These are phyloP conservation scores for Diaporthe capsici DNA, from an alignment of 2,329 filamentous ascomycete genomes.

Conservation along the genomic window DNA sequence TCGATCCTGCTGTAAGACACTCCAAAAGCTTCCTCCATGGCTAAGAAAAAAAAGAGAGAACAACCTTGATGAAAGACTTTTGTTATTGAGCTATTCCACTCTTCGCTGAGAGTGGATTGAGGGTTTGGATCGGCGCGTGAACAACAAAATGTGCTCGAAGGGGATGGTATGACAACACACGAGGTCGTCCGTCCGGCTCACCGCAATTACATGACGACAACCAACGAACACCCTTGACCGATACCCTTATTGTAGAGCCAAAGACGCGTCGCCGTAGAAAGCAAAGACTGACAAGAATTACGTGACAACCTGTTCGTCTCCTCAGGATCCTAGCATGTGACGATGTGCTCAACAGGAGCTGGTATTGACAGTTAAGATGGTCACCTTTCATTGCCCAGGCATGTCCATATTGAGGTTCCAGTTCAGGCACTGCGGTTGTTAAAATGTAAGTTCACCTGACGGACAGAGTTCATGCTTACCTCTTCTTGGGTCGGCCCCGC, in stretches of 20 bases:
- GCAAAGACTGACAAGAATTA: neutral
- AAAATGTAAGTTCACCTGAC: neutral
- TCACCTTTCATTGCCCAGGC: neutral
- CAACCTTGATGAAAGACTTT: neutral
- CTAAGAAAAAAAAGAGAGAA: neutral
- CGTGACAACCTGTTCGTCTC: neutral
- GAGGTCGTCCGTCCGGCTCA: neutral
- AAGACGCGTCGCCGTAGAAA: neutral
- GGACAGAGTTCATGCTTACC: constrained; percentile 6
- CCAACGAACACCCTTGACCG: neutral
- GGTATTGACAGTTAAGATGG: neutral
- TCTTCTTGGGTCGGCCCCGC: constrained; percentile 35
- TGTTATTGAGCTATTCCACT: neutral
- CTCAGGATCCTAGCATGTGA: neutral
- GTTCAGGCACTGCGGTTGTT: neutral
- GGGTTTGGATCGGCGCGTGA: neutral
- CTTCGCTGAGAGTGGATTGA: neutral
- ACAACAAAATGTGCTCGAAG: neutral
- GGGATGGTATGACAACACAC: neutral
- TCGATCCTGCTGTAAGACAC: neutral
- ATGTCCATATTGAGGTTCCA: neutral
- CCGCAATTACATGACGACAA: neutral
- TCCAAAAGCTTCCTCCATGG: neutral
- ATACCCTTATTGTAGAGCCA: neutral
- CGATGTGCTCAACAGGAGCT: neutral